These are phyloP conservation scores for Thelonectria blattea DNA, from an alignment of 2,329 filamentous ascomycete species.

Conservation along the genomic window DNA sequence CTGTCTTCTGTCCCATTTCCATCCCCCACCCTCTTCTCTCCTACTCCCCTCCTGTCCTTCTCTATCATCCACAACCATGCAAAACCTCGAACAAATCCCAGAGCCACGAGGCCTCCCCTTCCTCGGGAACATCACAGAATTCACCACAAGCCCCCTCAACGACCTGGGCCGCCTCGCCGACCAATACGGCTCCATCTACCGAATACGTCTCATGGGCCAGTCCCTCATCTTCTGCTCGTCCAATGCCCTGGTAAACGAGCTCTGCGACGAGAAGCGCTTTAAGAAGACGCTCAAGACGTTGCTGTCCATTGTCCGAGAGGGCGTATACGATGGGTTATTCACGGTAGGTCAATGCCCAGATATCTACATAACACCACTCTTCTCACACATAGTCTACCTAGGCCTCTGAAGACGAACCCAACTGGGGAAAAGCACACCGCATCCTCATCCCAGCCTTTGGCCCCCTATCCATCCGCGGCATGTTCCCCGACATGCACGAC, in stretches of 20 bases:
- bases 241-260: slow-evolving; percentile 64
- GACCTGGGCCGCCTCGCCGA: slow-evolving; percentile 65
- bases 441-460: slow-evolving; percentile 73
- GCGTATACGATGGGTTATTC: slow-evolving; percentile 70
- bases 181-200: slow-evolving; percentile 57
- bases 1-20: background rate
- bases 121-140: slow-evolving; percentile 68
- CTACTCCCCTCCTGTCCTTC: background rate
- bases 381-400: slow-evolving; percentile 44
- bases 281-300: slow-evolving; percentile 59
- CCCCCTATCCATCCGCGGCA: slow-evolving; percentile 68
- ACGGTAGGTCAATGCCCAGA: slow-evolving; percentile 51
- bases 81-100: slow-evolving; percentile 59
- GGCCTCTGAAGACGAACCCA: slow-evolving; percentile 56
- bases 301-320: slow-evolving; percentile 63
- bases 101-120: slow-evolving; percentile 68
- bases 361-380: slow-evolving; percentile 11
- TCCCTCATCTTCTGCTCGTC: slow-evolving; percentile 54
- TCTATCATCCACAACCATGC: slow-evolving; percentile 34
- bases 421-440: slow-evolving; percentile 72
- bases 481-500: slow-evolving; percentile 75
- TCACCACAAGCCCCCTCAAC: slow-evolving; percentile 63
- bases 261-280: slow-evolving; percentile 71
- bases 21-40: background rate
- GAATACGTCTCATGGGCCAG: slow-evolving; percentile 26